phyloP scores from a whole-genome alignment of 2,329 filamentous ascomycete species.

The Paecilomyces fulvus region DNA sequence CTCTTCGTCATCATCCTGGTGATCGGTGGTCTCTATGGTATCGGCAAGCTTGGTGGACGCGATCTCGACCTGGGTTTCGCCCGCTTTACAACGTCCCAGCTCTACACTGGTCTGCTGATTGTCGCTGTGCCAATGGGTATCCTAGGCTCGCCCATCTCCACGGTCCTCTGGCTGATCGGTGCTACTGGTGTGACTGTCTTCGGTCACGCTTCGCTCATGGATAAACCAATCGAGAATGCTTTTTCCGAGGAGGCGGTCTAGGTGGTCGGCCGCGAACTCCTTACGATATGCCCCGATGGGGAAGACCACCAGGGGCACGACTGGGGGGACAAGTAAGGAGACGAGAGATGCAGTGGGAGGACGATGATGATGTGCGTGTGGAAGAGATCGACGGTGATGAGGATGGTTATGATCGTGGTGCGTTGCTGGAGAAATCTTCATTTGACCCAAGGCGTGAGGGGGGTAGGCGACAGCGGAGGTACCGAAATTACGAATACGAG shows the following conservation, averaged over 20 bases:
- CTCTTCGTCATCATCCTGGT: constrained; percentile 91
- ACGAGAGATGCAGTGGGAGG: constrained; percentile 46
- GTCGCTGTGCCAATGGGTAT: constrained; percentile 78
- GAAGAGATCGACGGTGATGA: constrained; percentile 32
- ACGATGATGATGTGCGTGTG: constrained; percentile 33
- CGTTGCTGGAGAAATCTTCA: constrained; percentile 14
- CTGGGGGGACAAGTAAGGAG: constrained; percentile 53
- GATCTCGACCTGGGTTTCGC: constrained; percentile 81
- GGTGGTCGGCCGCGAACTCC: constrained; percentile 99
- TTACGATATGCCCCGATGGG: constrained; percentile 81
- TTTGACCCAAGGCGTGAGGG: constrained; percentile 21
- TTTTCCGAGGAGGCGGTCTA: constrained; percentile 99
- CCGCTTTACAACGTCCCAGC: constrained; percentile 79
- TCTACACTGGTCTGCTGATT: constrained; percentile 81
- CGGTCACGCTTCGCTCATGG: constrained; percentile 90
- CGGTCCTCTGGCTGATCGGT: constrained; percentile 90
- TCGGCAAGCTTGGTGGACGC: constrained; percentile 78
- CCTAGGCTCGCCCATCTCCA: constrained; percentile 73
- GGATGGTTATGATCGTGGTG: constrained; percentile 35
- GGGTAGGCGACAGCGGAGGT: constrained; percentile 27
- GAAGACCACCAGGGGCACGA: constrained; percentile 96
- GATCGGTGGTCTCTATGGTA: constrained; percentile 77
- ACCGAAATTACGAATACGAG: constrained; percentile 30
- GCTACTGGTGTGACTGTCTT: constrained; percentile 89
- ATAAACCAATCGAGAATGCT: constrained; percentile 99